Base-by-base conservation (phyloP, 2,329 filamentous ascomycete genomes). In the Aspergillus fructus region DNA sequence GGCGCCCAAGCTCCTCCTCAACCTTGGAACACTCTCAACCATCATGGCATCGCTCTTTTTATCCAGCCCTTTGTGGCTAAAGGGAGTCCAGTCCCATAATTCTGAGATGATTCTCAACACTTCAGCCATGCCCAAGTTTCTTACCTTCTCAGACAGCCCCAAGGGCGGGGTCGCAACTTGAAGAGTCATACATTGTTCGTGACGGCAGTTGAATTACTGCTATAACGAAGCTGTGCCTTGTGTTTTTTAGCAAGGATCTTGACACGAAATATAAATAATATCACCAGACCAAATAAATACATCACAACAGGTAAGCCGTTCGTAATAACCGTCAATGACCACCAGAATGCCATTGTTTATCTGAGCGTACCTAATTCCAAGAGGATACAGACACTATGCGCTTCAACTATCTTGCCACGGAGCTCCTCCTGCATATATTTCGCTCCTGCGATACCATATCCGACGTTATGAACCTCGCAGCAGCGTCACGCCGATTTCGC, bases 371-470 rank as follows among this genome's bases (percentile, higher is more conserved):
- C 50, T 49, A 37, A 49, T 41, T 33, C 12, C 21, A 42, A 42
- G 48, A 52, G 48, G 23, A 30, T 58, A 27, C 23, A 23, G 5
- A 47, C 50, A 67, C 46, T 62, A 87, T 86, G 83, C 66, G 77
- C 51, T 77, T 86, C 73, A 75, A 82, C 64, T 66, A 77, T 53
- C 75, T 87, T 24, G 79, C 85, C 23, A 84, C 81, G 65, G 85
- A 87, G 74, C 78, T 86, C 54, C 65, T 86, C 56, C 76, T 81
- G 59, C 81, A 85, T 55, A 76, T 87, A 53, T 85, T 81, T 69
- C 75, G 79, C 56, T 83, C 78, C 52, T 79, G 82, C 64, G 74
- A 76, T 43, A 78, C 80, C 33, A 72, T 86, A 49, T 69, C 74
- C 57, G 83, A 85, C 62, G 79, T 83, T 43, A 71, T 85, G 58